Conservation (phyloP, 1,284 basidiomycete genomes). For the Porogramme epimiltina region DNA sequence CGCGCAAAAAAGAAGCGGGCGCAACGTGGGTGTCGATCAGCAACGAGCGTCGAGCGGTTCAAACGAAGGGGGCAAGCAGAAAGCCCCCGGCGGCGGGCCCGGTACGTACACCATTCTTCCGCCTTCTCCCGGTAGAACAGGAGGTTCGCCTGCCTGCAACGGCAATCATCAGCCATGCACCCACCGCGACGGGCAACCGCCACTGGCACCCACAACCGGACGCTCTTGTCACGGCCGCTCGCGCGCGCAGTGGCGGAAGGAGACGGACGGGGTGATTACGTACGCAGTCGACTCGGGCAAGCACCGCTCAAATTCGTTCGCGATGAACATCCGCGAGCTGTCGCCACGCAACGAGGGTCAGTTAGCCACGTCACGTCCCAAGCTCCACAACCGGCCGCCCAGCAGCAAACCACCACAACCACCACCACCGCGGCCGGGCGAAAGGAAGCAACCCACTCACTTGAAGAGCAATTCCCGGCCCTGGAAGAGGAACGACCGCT, state of each 20-base stretch:
- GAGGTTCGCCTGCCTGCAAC: conserved; percentile 48
- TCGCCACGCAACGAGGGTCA: background rate
- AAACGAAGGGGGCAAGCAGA: background rate
- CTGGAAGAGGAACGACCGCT: conserved; percentile 66
- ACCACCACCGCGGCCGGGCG: background rate
- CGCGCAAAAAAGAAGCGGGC: background rate
- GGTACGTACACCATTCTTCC: conserved; percentile 70
- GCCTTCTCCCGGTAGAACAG: conserved; percentile 66
- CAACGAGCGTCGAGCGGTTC: conserved; percentile 5
- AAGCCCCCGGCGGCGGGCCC: no score
- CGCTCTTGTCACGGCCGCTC: background rate
- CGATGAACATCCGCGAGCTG: conserved; percentile 72
- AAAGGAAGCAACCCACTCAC: conserved; percentile 41
- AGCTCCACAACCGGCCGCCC: background rate
- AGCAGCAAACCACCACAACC: background rate
- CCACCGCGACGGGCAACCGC: background rate
- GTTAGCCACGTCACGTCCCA: background rate
- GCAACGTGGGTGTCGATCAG: conserved; percentile 9
- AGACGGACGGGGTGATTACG: conserved; percentile 28
- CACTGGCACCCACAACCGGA: conserved; percentile 16
- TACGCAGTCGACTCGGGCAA: conserved; percentile 63
- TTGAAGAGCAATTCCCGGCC: conserved; percentile 77
- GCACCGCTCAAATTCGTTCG: conserved; percentile 66
- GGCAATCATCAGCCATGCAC: conserved; percentile 14
- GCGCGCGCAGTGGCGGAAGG: background rate